Conservation (phyloP, 2,329 filamentous ascomycete species). For the Diaporthe sp. region DNA sequence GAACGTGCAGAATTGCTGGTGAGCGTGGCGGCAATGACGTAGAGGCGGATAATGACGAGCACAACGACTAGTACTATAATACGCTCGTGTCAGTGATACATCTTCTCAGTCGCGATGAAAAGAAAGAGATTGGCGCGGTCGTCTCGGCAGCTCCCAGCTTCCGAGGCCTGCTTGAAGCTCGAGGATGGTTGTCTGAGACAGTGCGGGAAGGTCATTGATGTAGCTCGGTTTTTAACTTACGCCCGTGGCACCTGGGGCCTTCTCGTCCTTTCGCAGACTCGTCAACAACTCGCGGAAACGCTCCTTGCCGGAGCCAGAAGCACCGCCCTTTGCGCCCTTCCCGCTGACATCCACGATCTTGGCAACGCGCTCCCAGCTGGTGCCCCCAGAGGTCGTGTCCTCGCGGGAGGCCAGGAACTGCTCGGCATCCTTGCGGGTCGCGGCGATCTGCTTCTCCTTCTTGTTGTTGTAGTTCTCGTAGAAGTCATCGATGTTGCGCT, state of each 20-base stretch:
- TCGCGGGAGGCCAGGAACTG: constrained; percentile 90
- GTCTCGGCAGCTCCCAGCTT: neutral
- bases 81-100: neutral
- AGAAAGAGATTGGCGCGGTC: neutral
- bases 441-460: constrained; percentile 91
- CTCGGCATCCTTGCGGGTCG: constrained; percentile 92
- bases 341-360: constrained; percentile 98
- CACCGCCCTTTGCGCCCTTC: constrained; percentile 88
- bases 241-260: constrained; percentile 75
- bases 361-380: constrained; percentile 97
- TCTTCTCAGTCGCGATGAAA: neutral
- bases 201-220: neutral
- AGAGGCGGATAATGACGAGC: constrained; percentile 31
- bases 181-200: neutral
- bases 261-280: constrained; percentile 92
- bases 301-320: constrained; percentile 91
- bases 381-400: constrained; percentile 93
- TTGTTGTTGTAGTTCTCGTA: constrained; percentile 99
- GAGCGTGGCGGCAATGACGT: constrained; percentile 28
- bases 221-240: neutral
- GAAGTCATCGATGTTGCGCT: constrained; percentile 97
- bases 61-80: constrained; percentile 32
- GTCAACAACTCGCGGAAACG: constrained; percentile 92
- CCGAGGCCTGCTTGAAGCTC: neutral
- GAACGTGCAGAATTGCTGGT: constrained; percentile 22